phyloP scores from a whole-genome alignment of 306 rosid species.

The Herpetospermum pedunculosum region DNA sequence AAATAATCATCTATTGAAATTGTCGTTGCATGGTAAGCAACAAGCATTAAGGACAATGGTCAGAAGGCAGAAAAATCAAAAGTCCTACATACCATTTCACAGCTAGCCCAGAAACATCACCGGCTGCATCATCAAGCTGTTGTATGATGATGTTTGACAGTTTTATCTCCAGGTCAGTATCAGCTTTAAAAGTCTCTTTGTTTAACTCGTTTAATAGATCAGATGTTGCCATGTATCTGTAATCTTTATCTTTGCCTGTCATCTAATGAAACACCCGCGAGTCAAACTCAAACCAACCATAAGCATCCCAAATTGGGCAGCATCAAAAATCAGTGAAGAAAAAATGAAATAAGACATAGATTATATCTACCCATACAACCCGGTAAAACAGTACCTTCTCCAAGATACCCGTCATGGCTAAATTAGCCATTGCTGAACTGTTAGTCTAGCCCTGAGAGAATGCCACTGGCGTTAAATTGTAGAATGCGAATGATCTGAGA shows the following conservation, averaged over 20 bases:
- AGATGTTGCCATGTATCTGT: conserved; percentile 90
- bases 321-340: not conserved
- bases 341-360: not conserved
- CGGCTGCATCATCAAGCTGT: conserved; percentile 92
- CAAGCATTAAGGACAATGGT: not conserved
- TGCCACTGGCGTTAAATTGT: not conserved
- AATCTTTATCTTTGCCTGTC: conserved; percentile 95
- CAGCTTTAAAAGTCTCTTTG: conserved; percentile 59
- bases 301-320: not conserved
- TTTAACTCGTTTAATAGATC: conserved; percentile 73
- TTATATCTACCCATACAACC: not conserved
- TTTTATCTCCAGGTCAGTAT: conserved; percentile 62
- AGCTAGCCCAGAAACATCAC: conserved; percentile 88
- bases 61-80: not conserved
- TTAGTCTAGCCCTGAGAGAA: not conserved
- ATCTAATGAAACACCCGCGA: conserved; percentile 35
- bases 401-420: conserved; percentile 57
- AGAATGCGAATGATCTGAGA: conserved; percentile 6
- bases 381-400: conserved; percentile 53
- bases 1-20: not conserved
- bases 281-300: conserved; percentile 6
- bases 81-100: conserved; percentile 56
- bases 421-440: conserved; percentile 46
- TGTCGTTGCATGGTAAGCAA: not conserved
- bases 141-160: conserved; percentile 66